These are phyloP conservation scores for Pseudocercospora pini-densiflorae DNA, from an alignment of 2,329 filamentous ascomycete genomes.

Conservation along the genomic window DNA sequence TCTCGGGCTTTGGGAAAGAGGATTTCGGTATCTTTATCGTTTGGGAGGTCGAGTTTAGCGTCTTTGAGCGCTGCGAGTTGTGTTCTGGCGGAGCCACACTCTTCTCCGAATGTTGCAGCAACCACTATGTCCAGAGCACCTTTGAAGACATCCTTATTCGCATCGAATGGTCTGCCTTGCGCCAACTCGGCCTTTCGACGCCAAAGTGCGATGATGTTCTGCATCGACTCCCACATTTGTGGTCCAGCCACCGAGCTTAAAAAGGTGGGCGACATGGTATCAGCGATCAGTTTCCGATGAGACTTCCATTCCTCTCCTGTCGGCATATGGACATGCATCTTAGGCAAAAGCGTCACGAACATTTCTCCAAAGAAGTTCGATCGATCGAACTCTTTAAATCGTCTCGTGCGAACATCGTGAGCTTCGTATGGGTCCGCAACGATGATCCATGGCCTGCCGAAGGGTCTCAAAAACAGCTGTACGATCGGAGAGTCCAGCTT, in stretches of 20 bases:
- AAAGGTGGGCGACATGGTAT: slow-evolving; percentile 37
- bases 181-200: slow-evolving; percentile 37
- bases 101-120: slow-evolving; percentile 43
- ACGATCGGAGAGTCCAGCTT: slow-evolving; percentile 46
- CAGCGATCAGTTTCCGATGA: slow-evolving; percentile 35
- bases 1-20: slow-evolving; percentile 27
- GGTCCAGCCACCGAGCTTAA: slow-evolving; percentile 37
- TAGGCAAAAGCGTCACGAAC: slow-evolving; percentile 31
- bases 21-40: slow-evolving; percentile 14
- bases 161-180: slow-evolving; percentile 40
- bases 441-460: slow-evolving; percentile 50
- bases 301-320: slow-evolving; percentile 34
- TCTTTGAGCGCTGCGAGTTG: slow-evolving; percentile 19
- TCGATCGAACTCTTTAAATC: slow-evolving; percentile 52
- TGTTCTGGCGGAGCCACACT: slow-evolving; percentile 37
- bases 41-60: slow-evolving; percentile 11
- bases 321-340: slow-evolving; percentile 32
- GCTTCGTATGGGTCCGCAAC: slow-evolving; percentile 50
- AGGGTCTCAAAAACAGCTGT: slow-evolving; percentile 55
- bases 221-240: slow-evolving; percentile 33
- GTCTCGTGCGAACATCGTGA: slow-evolving; percentile 52
- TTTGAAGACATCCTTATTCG: slow-evolving; percentile 42
- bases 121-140: slow-evolving; percentile 47
- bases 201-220: slow-evolving; percentile 40
- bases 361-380: slow-evolving; percentile 40